Conservation (phyloP, 192 early-diverging fungal genomes). For the Funneliformis mosseae region DNA sequence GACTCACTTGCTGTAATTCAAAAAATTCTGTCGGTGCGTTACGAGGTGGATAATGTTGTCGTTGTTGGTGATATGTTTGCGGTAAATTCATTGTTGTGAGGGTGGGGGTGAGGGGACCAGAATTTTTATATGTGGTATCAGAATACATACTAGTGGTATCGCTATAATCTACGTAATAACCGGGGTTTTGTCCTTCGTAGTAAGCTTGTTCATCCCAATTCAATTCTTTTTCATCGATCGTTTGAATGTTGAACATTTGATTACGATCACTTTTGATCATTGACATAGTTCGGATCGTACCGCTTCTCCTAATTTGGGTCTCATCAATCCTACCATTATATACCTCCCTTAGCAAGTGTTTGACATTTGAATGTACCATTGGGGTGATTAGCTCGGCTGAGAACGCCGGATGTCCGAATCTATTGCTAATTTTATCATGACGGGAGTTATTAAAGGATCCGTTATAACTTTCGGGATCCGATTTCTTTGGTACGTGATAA, state of each 20-base stretch:
- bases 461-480: slow-evolving; percentile 17
- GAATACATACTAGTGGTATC: not conserved
- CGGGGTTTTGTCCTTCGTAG: not conserved
- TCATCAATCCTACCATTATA: slow-evolving; percentile 51
- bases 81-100: not conserved
- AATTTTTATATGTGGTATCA: not conserved
- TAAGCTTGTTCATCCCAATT: slow-evolving; percentile 42
- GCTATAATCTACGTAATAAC: slow-evolving; percentile 10
- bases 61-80: not conserved
- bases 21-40: not conserved
- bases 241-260: slow-evolving; percentile 37
- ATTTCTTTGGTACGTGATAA: slow-evolving; percentile 50
- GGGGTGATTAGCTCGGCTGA: slow-evolving; percentile 63
- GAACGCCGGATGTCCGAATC: slow-evolving; percentile 71
- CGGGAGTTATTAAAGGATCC: not conserved
- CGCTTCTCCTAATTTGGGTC: slow-evolving; percentile 34
- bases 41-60: not conserved
- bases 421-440: slow-evolving; percentile 43
- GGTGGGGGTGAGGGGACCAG: not conserved
- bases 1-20: not conserved
- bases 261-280: not conserved
- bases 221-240: slow-evolving; percentile 39
- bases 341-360: slow-evolving; percentile 63
- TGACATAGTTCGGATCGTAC: slow-evolving; percentile 35
- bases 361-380: slow-evolving; percentile 67